Evolutionary conservation across 2,329 filamentous ascomycete genomes (phyloP).

Genomic region (Aspergillus proliferans): DNA sequence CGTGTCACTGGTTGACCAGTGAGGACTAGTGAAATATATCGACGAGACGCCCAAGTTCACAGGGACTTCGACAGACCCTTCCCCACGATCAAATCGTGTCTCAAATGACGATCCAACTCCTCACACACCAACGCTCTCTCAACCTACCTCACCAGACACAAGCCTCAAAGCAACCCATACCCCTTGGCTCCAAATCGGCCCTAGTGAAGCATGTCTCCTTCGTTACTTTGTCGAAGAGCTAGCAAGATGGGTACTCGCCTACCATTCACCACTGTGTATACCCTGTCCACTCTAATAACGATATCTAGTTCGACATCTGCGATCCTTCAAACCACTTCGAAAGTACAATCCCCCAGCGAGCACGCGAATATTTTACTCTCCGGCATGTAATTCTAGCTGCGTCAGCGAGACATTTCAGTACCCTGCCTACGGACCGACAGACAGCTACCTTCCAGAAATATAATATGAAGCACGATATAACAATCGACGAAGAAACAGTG

Average conservation of each 20-base stretch:
- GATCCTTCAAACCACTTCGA: constrained; percentile 35
- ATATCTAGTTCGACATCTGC: constrained; percentile 32
- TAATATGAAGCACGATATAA: constrained; percentile 11
- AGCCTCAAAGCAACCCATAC: background rate
- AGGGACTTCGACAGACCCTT: background rate
- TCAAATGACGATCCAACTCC: background rate
- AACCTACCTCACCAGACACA: background rate
- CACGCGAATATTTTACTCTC: constrained; percentile 34
- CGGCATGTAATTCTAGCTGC: constrained; percentile 30
- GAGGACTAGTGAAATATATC: constrained; percentile 1
- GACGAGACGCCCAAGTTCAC: constrained; percentile 8
- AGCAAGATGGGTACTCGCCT: constrained; percentile 11
- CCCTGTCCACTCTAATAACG: background rate
- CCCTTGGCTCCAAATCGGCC: background rate
- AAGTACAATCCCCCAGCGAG: constrained; percentile 34
- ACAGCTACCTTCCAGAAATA: constrained; percentile 6
- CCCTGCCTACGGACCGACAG: constrained; percentile 7
- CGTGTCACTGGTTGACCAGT: background rate
- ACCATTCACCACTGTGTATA: background rate
- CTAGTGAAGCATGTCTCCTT: constrained; percentile 12
- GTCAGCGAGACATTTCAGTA: constrained; percentile 31
- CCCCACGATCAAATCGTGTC: background rate
- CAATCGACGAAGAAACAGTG: constrained; percentile 23
- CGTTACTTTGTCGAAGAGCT: constrained; percentile 15
- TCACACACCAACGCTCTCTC: no score